Evolutionary conservation across 2,329 filamentous ascomycete genomes (phyloP).

Genomic region (Aureobasidium sp.): DNA sequence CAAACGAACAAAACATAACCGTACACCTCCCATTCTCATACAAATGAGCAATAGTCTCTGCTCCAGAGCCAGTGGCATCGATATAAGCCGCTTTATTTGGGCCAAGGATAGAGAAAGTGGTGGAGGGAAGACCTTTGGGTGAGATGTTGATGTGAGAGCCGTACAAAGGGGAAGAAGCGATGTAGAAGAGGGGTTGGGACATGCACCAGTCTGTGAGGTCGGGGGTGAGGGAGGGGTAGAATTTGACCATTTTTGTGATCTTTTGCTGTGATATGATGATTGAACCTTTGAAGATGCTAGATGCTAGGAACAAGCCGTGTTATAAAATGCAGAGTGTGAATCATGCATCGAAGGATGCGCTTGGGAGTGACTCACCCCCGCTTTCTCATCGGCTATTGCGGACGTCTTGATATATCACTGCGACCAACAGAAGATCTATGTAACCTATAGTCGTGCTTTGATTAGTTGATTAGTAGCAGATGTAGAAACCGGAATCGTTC

Average conservation of each 20-base stretch:
- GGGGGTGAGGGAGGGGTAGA: slow-evolving; percentile 46
- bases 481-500: too few relatives aligned
- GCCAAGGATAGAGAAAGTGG: slow-evolving; percentile 53
- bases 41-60: slow-evolving; percentile 66
- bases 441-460: too few relatives aligned
- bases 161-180: slow-evolving; percentile 60
- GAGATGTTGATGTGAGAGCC: slow-evolving; percentile 66
- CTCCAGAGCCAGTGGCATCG: slow-evolving; percentile 66
- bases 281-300: too few relatives aligned
- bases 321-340: too few relatives aligned
- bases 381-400: too few relatives aligned
- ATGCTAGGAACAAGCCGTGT: too few relatives aligned
- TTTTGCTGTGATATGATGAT: too few relatives aligned
- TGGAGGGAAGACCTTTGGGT: slow-evolving; percentile 59
- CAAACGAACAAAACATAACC: slow-evolving; percentile 65
- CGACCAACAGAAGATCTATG: too few relatives aligned
- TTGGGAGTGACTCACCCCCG: too few relatives aligned
- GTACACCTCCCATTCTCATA: slow-evolving; percentile 71
- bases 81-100: slow-evolving; percentile 59
- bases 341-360: too few relatives aligned
- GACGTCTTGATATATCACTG: too few relatives aligned
- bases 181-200: slow-evolving; percentile 65
- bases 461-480: too few relatives aligned
- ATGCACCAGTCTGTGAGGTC: slow-evolving; percentile 56
- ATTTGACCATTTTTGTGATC: slow-evolving; percentile 58